A percentile compares a stretch with the other conserved stretches of the same genome.
These are phyloP conservation scores for Rhizopus stolonifer DNA, from an alignment of 371 early-diverging fungal species.

Conservation along the genomic window DNA sequence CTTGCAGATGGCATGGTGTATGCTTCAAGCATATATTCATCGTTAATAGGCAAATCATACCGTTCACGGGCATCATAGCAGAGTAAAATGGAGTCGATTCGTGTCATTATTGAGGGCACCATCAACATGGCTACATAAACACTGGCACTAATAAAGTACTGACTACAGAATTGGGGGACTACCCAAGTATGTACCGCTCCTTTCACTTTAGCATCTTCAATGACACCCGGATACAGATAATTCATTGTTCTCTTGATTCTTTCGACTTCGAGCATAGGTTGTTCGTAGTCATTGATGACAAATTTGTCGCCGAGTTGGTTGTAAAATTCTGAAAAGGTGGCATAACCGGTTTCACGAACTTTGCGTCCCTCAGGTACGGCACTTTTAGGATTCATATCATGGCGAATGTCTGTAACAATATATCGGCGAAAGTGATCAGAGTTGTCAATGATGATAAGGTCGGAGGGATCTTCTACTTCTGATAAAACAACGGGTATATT, in stretches of 20 bases:
- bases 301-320: conserved; percentile 19
- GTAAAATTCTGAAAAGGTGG: conserved; percentile 56
- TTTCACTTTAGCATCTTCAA: conserved; percentile 21
- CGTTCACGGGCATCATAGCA: conserved; percentile 54
- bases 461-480: conserved; percentile 15
- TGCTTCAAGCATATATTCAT: conserved; percentile 65
- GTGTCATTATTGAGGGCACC: conserved; percentile 67
- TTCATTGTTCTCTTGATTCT: conserved; percentile 50
- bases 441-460: conserved; percentile 53
- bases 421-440: conserved; percentile 60
- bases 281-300: conserved; percentile 32
- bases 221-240: conserved; percentile 44
- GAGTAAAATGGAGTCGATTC: conserved; percentile 64
- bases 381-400: conserved; percentile 42
- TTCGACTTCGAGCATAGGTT: conserved; percentile 52
- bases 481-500: conserved; percentile 9
- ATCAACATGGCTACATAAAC: conserved; percentile 55
- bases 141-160: conserved; percentile 53
- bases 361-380: conserved; percentile 26
- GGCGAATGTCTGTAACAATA: conserved; percentile 46
- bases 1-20: conserved; percentile 74
- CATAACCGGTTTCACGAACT: conserved; percentile 40
- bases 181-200: conserved; percentile 38
- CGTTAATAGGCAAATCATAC: conserved; percentile 41
- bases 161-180: conserved; percentile 57